phyloP scores from a whole-genome alignment of 495 filamentous ascomycete species.

The Neurospora tetraspora region DNA sequence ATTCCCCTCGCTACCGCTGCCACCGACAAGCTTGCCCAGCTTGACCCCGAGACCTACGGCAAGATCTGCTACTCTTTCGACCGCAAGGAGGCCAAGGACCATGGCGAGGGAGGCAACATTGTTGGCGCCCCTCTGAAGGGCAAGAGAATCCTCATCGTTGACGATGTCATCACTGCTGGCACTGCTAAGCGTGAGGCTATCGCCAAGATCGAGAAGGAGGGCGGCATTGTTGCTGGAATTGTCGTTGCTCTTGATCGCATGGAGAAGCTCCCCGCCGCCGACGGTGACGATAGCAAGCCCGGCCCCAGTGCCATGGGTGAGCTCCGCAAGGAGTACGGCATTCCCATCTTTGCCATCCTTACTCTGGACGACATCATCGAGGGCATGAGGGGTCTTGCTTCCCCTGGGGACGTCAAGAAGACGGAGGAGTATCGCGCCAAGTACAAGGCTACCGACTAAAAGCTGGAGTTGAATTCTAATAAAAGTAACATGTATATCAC shows the following conservation, averaged over 20 bases:
- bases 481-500: background rate
- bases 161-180: slow-evolving; percentile 93
- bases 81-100: slow-evolving; percentile 88
- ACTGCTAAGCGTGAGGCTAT: slow-evolving; percentile 90
- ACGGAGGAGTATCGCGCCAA: slow-evolving; percentile 70
- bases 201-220: slow-evolving; percentile 67
- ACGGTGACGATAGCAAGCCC: slow-evolving; percentile 40
- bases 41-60: slow-evolving; percentile 46
- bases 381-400: slow-evolving; percentile 41
- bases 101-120: slow-evolving; percentile 87
- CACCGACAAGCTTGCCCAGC: slow-evolving; percentile 54
- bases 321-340: slow-evolving; percentile 57
- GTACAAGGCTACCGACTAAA: slow-evolving; percentile 55
- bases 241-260: slow-evolving; percentile 79
- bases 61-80: slow-evolving; percentile 78
- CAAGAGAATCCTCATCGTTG: slow-evolving; percentile 78
- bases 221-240: slow-evolving; percentile 73
- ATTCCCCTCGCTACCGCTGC: slow-evolving; percentile 75
- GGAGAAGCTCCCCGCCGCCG: slow-evolving; percentile 59
- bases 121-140: slow-evolving; percentile 77
- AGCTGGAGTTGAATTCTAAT: background rate
- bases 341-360: slow-evolving; percentile 46
- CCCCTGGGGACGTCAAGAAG: slow-evolving; percentile 53
- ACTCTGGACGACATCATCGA: slow-evolving; percentile 74
- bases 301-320: slow-evolving; percentile 67